phyloP scores from a whole-genome alignment of 129 eudicot genomes.

The Tagetes erecta region DNA sequence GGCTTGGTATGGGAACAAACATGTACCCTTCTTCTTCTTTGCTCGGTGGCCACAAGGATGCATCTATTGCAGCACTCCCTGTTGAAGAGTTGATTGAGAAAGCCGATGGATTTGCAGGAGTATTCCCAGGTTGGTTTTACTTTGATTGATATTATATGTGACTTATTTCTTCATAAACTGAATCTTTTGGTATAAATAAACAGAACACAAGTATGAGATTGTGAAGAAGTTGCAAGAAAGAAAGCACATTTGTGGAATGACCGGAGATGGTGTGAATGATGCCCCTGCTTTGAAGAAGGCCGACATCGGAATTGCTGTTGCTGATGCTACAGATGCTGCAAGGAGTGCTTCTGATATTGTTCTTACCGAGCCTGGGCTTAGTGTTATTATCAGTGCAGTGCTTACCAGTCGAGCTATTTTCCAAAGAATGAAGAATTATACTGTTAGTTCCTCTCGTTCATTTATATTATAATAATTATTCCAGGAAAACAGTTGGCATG shows the following conservation, averaged over 20 bases:
- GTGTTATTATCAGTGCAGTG: conserved; percentile 88
- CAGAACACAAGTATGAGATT: conserved; percentile 86
- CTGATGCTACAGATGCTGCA: conserved; percentile 95
- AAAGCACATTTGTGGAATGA: conserved; percentile 86
- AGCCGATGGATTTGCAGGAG: conserved; percentile 96
- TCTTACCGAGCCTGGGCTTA: conserved; percentile 84
- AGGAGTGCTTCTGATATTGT: conserved; percentile 93
- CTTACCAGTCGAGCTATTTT: conserved; percentile 87
- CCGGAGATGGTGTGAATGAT: conserved; percentile 96
- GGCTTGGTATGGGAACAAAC: conserved; percentile 89
- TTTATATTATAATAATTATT: background rate
- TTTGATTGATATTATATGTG: background rate
- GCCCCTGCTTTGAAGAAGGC: conserved; percentile 93
- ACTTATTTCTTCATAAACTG: background rate
- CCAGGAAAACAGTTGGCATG: conserved; percentile 1
- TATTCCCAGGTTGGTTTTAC: conserved; percentile 63
- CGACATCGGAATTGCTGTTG: conserved; percentile 86
- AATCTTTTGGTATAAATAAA: conserved; percentile 10
- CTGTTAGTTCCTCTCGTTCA: conserved; percentile 41
- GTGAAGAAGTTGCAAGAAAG: conserved; percentile 89
- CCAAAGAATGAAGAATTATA: conserved; percentile 92
- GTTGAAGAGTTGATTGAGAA: conserved; percentile 83
- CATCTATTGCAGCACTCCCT: conserved; percentile 73
- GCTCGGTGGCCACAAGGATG: conserved; percentile 84
- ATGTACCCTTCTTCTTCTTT: conserved; percentile 89